Evolutionary conservation across 108 stramenopile species (phyloP).

Genomic region (Nannochloropsis oceanica): DNA sequence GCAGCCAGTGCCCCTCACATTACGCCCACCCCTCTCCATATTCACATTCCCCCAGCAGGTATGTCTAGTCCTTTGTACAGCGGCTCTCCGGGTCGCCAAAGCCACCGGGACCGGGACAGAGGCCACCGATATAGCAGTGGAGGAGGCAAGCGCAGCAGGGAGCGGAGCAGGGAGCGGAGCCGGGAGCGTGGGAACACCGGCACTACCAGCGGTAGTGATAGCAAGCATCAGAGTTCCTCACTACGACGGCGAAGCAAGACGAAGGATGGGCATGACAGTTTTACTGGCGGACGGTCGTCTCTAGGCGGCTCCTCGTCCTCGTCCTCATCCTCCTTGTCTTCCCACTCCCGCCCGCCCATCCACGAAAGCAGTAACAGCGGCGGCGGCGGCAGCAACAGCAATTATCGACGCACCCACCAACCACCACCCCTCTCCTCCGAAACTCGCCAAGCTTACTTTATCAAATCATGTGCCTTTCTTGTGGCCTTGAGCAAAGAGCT

Average conservation of each 20-base stretch:
- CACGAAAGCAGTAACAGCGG: neutral
- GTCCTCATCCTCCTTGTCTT: neutral
- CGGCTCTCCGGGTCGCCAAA: neutral
- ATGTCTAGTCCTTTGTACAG: neutral
- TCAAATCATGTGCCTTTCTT: neutral
- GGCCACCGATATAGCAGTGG: neutral
- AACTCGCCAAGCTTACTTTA: neutral
- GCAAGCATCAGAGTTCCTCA: neutral
- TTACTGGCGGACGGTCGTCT: neutral
- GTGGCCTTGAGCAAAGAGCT: neutral
- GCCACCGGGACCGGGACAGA: neutral
- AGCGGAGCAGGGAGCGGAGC: neutral
- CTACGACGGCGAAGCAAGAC: neutral
- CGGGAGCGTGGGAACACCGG: neutral
- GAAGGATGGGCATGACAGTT: neutral
- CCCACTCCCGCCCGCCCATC: neutral
- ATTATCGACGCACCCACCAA: neutral
- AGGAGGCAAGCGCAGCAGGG: neutral
- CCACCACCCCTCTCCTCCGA: neutral
- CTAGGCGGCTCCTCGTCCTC: neutral
- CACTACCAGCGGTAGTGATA: neutral
- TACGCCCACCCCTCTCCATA: neutral
- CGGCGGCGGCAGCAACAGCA: neutral
- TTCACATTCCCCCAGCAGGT: neutral
- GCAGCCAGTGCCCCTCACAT: too few relatives aligned